phyloP scores from a whole-genome alignment of 1,139 yeast species.

The Taiozyma sp. region DNA sequence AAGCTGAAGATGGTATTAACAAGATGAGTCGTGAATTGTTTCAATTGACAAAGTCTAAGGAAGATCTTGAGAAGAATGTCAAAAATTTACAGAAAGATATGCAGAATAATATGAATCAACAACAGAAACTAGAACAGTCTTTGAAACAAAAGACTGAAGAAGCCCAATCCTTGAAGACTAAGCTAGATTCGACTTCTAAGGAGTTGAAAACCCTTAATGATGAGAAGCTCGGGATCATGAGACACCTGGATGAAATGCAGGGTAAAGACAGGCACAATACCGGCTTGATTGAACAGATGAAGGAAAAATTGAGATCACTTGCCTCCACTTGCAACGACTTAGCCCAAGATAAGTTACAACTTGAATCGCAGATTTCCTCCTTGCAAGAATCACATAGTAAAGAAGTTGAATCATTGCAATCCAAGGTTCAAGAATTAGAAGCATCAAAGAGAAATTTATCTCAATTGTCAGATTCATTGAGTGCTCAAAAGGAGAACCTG shows the following conservation, averaged over 20 bases:
- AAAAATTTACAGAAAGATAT: constrained; percentile 39
- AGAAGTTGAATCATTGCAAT: constrained; percentile 9
- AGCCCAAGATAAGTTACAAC: constrained; percentile 20
- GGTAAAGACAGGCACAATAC: constrained; percentile 25
- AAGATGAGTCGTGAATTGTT: constrained; percentile 85
- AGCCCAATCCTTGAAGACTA: constrained; percentile 20
- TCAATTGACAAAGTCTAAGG: constrained; percentile 57
- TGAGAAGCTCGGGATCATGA: constrained; percentile 15
- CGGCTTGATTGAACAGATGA: constrained; percentile 28
- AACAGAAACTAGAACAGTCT: constrained; percentile 27
- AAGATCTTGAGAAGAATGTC: constrained; percentile 43
- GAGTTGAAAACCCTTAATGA: constrained; percentile 10
- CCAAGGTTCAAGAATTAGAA: constrained; percentile 9
- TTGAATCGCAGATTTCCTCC: constrained; percentile 15
- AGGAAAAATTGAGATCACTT: constrained; percentile 32
- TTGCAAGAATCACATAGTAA: constrained; percentile 2
- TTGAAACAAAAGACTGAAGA: constrained; percentile 19
- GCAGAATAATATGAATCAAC: constrained; percentile 20
- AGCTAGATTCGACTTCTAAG: constrained; percentile 10
- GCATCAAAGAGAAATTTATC: constrained; percentile 6
- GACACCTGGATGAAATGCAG: constrained; percentile 24
- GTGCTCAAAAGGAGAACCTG: constrained; percentile 7
- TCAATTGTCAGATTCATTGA: constrained; percentile 5
- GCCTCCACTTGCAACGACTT: constrained; percentile 28
- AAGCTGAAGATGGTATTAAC: constrained; percentile 84